Evolutionary conservation across 169 alveolate genomes (phyloP).

Genomic region (Cryptosporidium viatorum): DNA sequence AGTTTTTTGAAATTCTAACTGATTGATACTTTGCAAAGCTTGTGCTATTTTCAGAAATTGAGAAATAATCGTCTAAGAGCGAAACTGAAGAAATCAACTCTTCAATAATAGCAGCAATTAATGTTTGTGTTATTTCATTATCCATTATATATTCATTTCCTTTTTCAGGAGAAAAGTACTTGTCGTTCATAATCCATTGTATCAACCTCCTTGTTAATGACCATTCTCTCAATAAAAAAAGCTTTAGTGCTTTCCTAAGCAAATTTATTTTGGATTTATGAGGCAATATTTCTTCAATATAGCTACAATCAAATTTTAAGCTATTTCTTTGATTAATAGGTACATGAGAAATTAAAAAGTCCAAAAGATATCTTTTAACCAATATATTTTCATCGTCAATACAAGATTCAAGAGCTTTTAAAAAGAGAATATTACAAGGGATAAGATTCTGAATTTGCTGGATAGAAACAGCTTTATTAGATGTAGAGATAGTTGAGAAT

Average conservation of each 20-base stretch:
- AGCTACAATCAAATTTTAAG: background rate
- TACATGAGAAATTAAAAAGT: slow-evolving; percentile 82
- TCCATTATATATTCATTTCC: slow-evolving; percentile 14
- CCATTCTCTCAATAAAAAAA: slow-evolving; percentile 79
- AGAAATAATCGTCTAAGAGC: background rate
- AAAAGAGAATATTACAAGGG: slow-evolving; percentile 83
- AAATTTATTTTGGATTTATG: slow-evolving; percentile 44
- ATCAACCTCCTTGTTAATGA: slow-evolving; percentile 78
- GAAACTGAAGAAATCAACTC: slow-evolving; percentile 13
- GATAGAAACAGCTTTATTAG: slow-evolving; percentile 73
- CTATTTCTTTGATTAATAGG: slow-evolving; percentile 73
- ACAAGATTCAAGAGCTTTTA: slow-evolving; percentile 84
- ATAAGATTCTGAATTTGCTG: slow-evolving; percentile 81
- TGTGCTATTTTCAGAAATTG: background rate
- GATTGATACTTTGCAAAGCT: background rate
- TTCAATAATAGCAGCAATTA: slow-evolving; percentile 50
- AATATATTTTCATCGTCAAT: slow-evolving; percentile 83
- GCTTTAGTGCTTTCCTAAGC: slow-evolving; percentile 68
- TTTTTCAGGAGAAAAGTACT: background rate
- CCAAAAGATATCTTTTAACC: slow-evolving; percentile 82
- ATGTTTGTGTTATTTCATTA: background rate
- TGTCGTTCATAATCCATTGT: slow-evolving; percentile 75
- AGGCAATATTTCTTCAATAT: slow-evolving; percentile 33
- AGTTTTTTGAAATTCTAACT: background rate
- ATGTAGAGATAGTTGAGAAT: slow-evolving; percentile 81